Evolutionary conservation across 495 filamentous ascomycete genomes (phyloP).

Genomic region (Margaritispora aquatica): DNA sequence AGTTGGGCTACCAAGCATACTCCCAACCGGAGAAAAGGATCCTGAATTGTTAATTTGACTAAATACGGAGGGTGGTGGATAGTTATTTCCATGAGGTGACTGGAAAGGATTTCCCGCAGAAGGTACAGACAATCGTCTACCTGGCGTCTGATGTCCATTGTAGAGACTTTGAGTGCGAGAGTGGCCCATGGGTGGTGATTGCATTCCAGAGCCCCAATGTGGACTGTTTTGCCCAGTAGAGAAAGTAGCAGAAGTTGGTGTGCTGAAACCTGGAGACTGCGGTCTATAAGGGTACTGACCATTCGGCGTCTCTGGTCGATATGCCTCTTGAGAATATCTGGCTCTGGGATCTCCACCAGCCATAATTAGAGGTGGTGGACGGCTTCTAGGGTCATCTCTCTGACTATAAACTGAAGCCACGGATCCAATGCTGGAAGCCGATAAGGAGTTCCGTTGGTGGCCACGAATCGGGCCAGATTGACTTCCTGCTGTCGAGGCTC

Average conservation of each 20-base stretch:
- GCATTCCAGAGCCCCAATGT: slow-evolving; percentile 53
- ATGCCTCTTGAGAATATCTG: slow-evolving; percentile 50
- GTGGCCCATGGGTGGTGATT: slow-evolving; percentile 60
- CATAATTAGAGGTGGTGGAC: slow-evolving; percentile 82
- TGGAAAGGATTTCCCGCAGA: slow-evolving; percentile 70
- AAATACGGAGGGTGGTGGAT: slow-evolving; percentile 54
- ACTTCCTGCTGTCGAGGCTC: slow-evolving; percentile 63
- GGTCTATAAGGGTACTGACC: slow-evolving; percentile 40
- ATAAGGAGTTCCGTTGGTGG: slow-evolving; percentile 74
- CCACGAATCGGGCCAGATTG: slow-evolving; percentile 63
- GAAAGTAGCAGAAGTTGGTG: slow-evolving; percentile 68
- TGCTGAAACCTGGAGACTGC: slow-evolving; percentile 67
- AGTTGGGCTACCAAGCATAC: slow-evolving; percentile 66
- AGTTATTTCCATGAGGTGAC: slow-evolving; percentile 48
- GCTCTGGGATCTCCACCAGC: slow-evolving; percentile 57
- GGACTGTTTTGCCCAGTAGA: slow-evolving; percentile 69
- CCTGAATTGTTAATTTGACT: slow-evolving; percentile 41
- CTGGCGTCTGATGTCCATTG: slow-evolving; percentile 56
- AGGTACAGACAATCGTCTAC: slow-evolving; percentile 75
- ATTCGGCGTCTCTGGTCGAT: slow-evolving; percentile 37
- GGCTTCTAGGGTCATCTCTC: slow-evolving; percentile 51
- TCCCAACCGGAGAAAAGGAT: slow-evolving; percentile 43
- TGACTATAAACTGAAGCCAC: slow-evolving; percentile 63
- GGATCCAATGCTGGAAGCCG: slow-evolving; percentile 77
- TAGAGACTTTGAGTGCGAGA: slow-evolving; percentile 64